Evolutionary conservation across 2,329 filamentous ascomycete genomes (phyloP).

Genomic region (Neopestalotiopsis sp.): DNA sequence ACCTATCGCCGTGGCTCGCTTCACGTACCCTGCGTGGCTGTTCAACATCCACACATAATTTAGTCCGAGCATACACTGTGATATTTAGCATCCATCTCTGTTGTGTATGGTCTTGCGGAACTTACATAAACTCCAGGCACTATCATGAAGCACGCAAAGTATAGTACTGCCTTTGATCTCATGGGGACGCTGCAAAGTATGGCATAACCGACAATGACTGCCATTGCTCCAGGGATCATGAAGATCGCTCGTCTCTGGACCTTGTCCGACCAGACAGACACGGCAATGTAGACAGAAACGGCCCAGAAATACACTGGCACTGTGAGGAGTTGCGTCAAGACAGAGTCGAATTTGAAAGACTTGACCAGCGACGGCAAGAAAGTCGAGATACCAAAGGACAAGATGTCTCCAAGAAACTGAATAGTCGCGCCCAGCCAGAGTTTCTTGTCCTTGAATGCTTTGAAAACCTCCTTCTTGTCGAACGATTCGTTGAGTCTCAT

Average conservation of each 20-base stretch:
- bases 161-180: constrained; percentile 15
- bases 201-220: constrained; percentile 19
- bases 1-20: constrained; percentile 18
- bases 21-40: constrained; percentile 18
- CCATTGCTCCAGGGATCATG: constrained; percentile 19
- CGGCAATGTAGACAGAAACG: constrained; percentile 17
- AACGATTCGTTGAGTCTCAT: constrained; percentile 20
- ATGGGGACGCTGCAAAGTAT: constrained; percentile 21
- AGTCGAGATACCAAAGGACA: constrained; percentile 18
- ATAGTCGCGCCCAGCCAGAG: constrained; percentile 18
- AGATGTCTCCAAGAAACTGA: constrained; percentile 20
- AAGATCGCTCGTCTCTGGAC: constrained; percentile 21
- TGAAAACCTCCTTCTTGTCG: constrained; percentile 20
- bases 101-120: neutral
- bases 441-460: constrained; percentile 22
- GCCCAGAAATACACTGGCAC: constrained; percentile 21
- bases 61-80: constrained; percentile 17
- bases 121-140: constrained; percentile 35
- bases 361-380: constrained; percentile 20
- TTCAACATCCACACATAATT: constrained; percentile 21
- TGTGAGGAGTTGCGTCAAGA: constrained; percentile 20
- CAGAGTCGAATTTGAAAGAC: constrained; percentile 20
- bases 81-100: neutral
- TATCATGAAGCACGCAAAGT: constrained; percentile 53
- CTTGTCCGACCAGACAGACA: constrained; percentile 23